phyloP scores from a whole-genome alignment of 495 filamentous ascomycete genomes.

The Hypoxylon lenormandii region DNA sequence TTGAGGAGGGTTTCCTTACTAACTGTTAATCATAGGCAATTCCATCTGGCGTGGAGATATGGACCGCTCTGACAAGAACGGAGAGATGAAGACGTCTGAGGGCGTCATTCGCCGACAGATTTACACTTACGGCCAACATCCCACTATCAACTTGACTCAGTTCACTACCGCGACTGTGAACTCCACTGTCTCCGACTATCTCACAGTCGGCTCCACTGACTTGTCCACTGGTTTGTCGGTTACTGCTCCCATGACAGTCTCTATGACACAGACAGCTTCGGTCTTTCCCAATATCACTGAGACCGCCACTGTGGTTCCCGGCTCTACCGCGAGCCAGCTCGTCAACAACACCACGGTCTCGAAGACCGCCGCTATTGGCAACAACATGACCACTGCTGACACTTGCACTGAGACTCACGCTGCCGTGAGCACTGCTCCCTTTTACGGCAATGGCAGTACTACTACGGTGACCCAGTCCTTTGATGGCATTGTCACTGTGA shows the following conservation, averaged over 20 bases:
- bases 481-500: constrained; percentile 25
- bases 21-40: too few relatives aligned
- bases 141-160: constrained; percentile 22
- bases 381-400: constrained; percentile 12
- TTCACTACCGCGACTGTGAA: neutral
- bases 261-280: neutral
- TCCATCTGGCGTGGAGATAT: too few relatives aligned
- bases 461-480: neutral
- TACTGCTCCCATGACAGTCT: constrained; percentile 3
- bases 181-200: constrained; percentile 8
- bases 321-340: constrained; percentile 2
- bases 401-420: constrained; percentile 14
- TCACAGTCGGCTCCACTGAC: constrained; percentile 13
- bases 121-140: constrained; percentile 26
- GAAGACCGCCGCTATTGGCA: constrained; percentile 12
- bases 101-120: constrained; percentile 5
- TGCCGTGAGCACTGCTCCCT: neutral
- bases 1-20: too few relatives aligned
- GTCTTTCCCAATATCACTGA: constrained; percentile 12
- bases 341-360: constrained; percentile 1
- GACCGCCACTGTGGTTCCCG: neutral
- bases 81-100: too few relatives aligned
- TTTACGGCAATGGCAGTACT: constrained; percentile 1
- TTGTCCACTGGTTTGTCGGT: constrained; percentile 7
- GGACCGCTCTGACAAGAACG: too few relatives aligned